Evolutionary conservation across 108 stramenopile genomes (phyloP), one percentile per base, ranked within the genome.

Genomic region (Skeletonema menzelii): DNA sequence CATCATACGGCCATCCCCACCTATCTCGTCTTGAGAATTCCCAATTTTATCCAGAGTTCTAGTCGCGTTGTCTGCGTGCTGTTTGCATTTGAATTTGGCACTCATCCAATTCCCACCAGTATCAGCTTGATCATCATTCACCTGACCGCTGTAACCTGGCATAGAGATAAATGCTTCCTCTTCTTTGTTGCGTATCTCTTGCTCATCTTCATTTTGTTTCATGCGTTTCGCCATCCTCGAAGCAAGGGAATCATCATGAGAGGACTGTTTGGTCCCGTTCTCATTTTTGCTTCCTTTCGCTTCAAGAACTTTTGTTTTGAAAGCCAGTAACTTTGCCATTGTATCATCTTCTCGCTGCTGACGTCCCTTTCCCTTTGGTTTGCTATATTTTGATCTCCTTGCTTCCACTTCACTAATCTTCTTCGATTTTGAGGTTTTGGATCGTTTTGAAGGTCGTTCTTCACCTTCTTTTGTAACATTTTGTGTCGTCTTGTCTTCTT

Each of bases 31-130:
- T 22, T 56, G 59, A 12, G 46, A 57, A 44, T 56, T 56, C 56
- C 77, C 75, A 58, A 60, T 69, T 34, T 66, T 70, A 13, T 77
- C 77, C 22, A 79, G n/a, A n/a, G 73, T 56, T 62, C 73, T 74
- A 10, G 85, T 82, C 44, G 71, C 70, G 46, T 83, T 76, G 61
- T 95, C 93, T 46, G 91, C 80, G 73, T 97, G 96, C 44, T 71
- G 58, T 46, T 82, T 85, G 66, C 93, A 97, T 65, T 91, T 88
- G 77, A 97, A 91, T 55, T 67, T 85, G 10, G 92, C 88, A 47
- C 55, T 65, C 73, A 91, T 76, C 96, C 96, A 97, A 44, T 68
- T 72, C 0, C n/a, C 42, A 17, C 65, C 34, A 40, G 47, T 56
- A 14, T 65, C 73, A 11, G 53, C 27, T 15, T 73, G 57, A 59